Evolutionary conservation across 805 yeast species (phyloP), one percentile per base, ranked within the genome.

Genomic region (Brettanomyces bruxellensis): DNA sequence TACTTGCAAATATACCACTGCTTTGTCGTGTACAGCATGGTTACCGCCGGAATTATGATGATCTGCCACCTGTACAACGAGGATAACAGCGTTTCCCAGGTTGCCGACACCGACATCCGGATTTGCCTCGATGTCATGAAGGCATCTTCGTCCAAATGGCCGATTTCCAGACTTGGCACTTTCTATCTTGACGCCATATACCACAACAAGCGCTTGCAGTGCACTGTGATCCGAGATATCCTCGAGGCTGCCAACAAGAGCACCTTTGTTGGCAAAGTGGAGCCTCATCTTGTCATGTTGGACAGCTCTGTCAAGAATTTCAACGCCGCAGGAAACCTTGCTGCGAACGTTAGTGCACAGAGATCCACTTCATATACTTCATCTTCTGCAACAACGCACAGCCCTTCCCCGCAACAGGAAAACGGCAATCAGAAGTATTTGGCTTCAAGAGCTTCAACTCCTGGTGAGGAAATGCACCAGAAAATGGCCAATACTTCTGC

Each of bases 1-100:
- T 69, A 74, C 60, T 68, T 75, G 44, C 77, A 78, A 13, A 47
- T 48, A 28, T 51, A 48, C 38, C 51, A 47, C 12, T 39, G 50
- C 28, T 46, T 55, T 22, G 43, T 55, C 4, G 48, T 54, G 2
- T 81, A 83, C 56, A 70, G 81, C 24, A 64, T 80, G 48, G 78
- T 79, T 58, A 73, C 81, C 32, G 86, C 93, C 1, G 69, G 82
- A 51, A 69, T 81, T 51, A 81, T 84, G 74, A 75, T 85, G 61
- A 70, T 83, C n/a, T 82, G 82, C 58, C 91, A 85, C 64, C 72
- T 79, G 18, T 54, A 56, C 46, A 62, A 58, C 41, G 52, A 51
- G 40, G 65, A 61, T 41, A 45, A 44, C 40, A 49, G 44, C 1
- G 53, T 62, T n/a, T 51, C 57, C 5, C 45, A 43, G 14, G 48